Percentiles rank a stretch among this genome's conserved stretches.
Conservation (phyloP, 371 early-diverging fungal species). For the Rhizopus delemar region DNA sequence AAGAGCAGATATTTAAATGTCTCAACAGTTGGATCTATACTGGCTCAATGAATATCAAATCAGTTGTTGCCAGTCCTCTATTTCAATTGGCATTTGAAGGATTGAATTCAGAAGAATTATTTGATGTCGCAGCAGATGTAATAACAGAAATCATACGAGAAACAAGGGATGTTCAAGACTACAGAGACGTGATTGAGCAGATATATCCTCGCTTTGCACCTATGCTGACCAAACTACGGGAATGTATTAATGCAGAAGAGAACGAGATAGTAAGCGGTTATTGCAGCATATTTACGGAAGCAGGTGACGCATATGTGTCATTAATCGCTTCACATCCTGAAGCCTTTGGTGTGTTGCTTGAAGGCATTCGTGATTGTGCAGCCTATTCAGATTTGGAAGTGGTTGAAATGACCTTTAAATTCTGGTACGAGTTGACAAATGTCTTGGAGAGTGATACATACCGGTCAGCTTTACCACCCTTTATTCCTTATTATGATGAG, state of each 20-base stretch:
- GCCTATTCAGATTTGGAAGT: conserved; percentile 68
- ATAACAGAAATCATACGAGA: conserved; percentile 80
- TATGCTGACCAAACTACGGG: conserved; percentile 54
- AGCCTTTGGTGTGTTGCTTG: conserved; percentile 68
- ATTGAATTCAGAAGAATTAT: conserved; percentile 65
- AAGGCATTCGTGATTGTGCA: conserved; percentile 75
- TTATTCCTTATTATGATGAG: conserved; percentile 64
- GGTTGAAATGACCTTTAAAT: conserved; percentile 79
- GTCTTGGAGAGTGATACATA: conserved; percentile 56
- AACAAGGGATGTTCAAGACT: conserved; percentile 64
- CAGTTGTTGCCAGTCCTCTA: conserved; percentile 69
- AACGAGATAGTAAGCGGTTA: conserved; percentile 64
- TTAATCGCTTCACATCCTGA: conserved; percentile 67
- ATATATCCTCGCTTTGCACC: conserved; percentile 64
- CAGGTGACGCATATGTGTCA: conserved; percentile 82
- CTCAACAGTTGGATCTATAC: conserved; percentile 83
- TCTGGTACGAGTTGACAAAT: conserved; percentile 84
- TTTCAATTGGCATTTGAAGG: conserved; percentile 76
- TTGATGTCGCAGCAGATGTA: conserved; percentile 85
- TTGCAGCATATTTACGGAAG: conserved; percentile 82
- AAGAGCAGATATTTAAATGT: conserved; percentile 71
- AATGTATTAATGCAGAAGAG: conserved; percentile 39
- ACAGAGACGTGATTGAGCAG: conserved; percentile 56
- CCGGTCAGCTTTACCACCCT: conserved; percentile 47
- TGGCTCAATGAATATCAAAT: conserved; percentile 72